Percentiles rank a stretch among this genome's conserved stretches.
phyloP scores from a whole-genome alignment of 495 filamentous ascomycete species.

The Lepraria neglecta region DNA sequence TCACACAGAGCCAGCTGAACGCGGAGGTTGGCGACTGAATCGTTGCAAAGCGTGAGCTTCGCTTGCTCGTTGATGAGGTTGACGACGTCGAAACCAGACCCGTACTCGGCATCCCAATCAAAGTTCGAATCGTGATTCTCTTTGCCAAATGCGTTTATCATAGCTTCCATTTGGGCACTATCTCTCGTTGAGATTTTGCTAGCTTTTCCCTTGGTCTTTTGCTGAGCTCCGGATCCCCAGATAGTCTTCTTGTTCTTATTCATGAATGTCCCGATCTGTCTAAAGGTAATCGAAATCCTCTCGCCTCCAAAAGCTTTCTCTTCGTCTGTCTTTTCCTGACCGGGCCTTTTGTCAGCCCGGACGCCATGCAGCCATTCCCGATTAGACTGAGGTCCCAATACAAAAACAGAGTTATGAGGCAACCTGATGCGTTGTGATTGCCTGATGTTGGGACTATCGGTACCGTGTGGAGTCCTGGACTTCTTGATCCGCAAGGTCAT shows the following conservation, averaged over 20 bases:
- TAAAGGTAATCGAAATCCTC: conserved; percentile 89
- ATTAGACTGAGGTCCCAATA: conserved; percentile 78
- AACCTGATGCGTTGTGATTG: conserved; percentile 61
- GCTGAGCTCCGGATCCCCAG: conserved; percentile 84
- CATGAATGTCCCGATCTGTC: conserved; percentile 81
- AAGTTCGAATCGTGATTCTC: conserved; percentile 76
- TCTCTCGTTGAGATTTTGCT: conserved; percentile 62
- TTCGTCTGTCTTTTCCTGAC: conserved; percentile 54
- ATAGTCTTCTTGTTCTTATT: conserved; percentile 55
- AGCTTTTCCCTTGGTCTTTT: conserved; percentile 55
- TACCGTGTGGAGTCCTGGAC: conserved; percentile 32
- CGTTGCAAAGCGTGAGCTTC: conserved; percentile 47
- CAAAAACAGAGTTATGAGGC: conserved; percentile 83
- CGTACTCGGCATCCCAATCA: conserved; percentile 75
- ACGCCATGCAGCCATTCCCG: conserved; percentile 85
- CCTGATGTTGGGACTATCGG: conserved; percentile 32
- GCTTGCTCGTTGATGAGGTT: conserved; percentile 54
- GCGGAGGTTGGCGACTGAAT: conserved; percentile 51
- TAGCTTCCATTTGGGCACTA: conserved; percentile 47
- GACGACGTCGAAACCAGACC: conserved; percentile 78
- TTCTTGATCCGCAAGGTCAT: conserved; percentile 89
- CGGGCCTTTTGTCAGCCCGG: conserved; percentile 70
- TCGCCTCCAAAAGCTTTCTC: conserved; percentile 68
- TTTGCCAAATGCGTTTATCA: conserved; percentile 73
- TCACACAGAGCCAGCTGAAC: conserved; percentile 54